Base-by-base conservation (phyloP, 2,329 filamentous ascomycete species). In the Chrysosporium keratinophilum region DNA sequence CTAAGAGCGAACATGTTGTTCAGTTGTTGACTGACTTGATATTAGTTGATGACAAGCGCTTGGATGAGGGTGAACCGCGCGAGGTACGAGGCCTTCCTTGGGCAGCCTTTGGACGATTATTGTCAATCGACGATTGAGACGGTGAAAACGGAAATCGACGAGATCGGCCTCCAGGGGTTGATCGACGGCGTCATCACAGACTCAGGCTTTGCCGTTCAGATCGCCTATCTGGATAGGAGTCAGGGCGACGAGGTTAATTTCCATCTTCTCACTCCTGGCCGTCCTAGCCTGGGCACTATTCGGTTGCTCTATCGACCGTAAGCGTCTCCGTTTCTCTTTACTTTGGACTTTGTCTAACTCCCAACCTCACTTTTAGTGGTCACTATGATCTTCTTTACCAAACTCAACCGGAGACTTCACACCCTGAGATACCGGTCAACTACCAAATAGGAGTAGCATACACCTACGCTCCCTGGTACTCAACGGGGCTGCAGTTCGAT, bases 321-420 rank as follows among this genome's bases (percentile, higher is more conserved):
- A 72, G 80, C 68, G 15, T 58, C 3, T 20, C 43, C 17, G 17
- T 10, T 6, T 19, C 4, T 56, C 5, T 40, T 4, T 28, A 10
- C 28, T 43, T 37, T 55, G 42, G 33, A 17, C 48, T 17, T 23
- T 17, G 28, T 34, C 20, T 34, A 45, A 7, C 42, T 40, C 17
- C 14, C 37, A 28, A 19, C 31, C 15, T 46, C n/a, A n/a, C n/a
- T 42, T 49, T 17, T 59, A 83, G 80, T 41, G 88, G 88, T 56
- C 93, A 97, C 70, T 98, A 97, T 69, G 93, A 97, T 69, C 83
- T 98, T 57, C 78, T 97, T 34, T 98, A 98, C 74, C 83, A 81
- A 65, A 74, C 77, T 28, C 78, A 79, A 59, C 62, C 63, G 6
- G 1, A 33, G 31, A 40, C 15, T 19, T 51, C 50, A n/a, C 17